These are phyloP conservation scores for Cytospora paraplurivora DNA, from an alignment of 2,329 filamentous ascomycete genomes.

Conservation along the genomic window DNA sequence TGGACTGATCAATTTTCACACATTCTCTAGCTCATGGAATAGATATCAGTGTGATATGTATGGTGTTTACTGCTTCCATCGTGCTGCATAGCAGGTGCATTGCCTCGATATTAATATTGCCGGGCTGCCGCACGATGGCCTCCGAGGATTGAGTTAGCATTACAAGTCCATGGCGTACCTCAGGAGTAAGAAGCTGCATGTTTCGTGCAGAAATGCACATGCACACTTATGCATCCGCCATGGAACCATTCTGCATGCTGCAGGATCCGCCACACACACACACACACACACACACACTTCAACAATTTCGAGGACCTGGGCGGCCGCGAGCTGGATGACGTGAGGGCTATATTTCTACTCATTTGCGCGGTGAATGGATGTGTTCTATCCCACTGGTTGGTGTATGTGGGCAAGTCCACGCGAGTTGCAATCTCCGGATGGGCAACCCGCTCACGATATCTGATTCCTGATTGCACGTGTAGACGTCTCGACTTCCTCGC, in stretches of 20 bases:
- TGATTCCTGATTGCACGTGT: too few species aligned
- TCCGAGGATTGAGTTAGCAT: not conserved
- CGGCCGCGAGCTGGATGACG: not conserved
- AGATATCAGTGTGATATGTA: not conserved
- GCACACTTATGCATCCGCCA: too few species aligned
- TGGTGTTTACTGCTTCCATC: not conserved
- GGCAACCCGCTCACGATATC: not conserved
- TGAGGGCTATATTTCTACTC: not conserved
- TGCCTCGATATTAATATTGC: not conserved
- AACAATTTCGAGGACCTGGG: too few species aligned
- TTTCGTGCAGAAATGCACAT: not conserved
- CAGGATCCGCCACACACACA: too few species aligned
- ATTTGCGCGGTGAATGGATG: not conserved
- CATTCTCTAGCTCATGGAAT: not conserved
- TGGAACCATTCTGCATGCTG: too few species aligned
- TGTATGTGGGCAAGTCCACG: constrained; percentile 2
- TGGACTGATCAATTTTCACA: not conserved
- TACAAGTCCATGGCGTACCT: not conserved
- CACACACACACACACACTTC: too few species aligned
- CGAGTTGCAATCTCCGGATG: constrained; percentile 13
- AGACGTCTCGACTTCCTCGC: not conserved
- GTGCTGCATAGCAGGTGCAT: not conserved
- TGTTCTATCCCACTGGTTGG: not conserved
- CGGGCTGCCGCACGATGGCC: not conserved
- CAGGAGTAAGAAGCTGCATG: not conserved